phyloP scores from a whole-genome alignment of 306 rosid genomes.

The Senna siamea region DNA sequence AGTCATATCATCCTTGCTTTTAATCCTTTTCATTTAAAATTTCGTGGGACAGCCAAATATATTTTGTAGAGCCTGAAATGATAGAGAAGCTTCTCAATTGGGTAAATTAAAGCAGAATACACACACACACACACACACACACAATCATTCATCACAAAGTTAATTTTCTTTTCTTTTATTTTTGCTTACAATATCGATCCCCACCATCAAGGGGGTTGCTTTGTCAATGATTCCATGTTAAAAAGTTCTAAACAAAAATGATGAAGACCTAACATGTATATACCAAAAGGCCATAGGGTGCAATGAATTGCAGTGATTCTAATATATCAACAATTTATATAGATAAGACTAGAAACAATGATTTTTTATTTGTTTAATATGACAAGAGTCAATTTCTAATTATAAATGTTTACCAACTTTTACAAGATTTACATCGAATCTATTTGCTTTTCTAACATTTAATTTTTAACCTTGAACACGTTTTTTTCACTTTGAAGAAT shows the following conservation, averaged over 20 bases:
- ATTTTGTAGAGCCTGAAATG: conserved; percentile 4
- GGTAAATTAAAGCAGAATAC: background rate
- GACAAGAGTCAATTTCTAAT: too few species aligned
- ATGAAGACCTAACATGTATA: background rate
- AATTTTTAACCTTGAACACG: background rate
- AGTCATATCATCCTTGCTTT: background rate
- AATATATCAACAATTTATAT: background rate
- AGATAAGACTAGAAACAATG: background rate
- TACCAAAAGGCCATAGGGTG: too few species aligned
- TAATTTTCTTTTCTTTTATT: background rate
- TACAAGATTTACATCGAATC: too few species aligned
- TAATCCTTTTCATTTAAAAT: background rate
- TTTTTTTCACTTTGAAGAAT: too few species aligned
- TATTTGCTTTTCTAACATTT: background rate
- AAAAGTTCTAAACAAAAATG: background rate
- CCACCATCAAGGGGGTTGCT: background rate
- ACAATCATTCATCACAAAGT: background rate
- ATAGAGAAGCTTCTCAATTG: background rate
- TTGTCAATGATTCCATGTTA: conserved; percentile 6
- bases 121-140: too few species aligned
- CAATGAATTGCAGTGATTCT: background rate
- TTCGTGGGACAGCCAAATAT: background rate
- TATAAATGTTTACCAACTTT: too few species aligned
- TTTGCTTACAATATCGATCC: too few species aligned
- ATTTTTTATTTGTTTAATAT: too few species aligned